phyloP scores from a whole-genome alignment of 306 rosid species.

The Trichosanthes cucumerina region DNA sequence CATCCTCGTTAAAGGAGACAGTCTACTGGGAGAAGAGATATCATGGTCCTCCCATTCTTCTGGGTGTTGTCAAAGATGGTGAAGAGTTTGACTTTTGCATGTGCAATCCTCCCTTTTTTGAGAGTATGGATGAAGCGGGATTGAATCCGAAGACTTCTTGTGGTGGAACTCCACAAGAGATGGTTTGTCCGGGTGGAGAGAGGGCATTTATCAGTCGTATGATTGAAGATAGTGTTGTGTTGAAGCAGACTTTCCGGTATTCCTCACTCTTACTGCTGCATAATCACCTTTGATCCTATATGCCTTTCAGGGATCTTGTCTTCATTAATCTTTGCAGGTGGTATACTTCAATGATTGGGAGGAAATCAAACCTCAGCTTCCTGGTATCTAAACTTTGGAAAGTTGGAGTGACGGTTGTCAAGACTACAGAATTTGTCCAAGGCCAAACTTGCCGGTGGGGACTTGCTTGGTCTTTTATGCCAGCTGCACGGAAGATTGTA shows the following conservation, averaged over 20 bases:
- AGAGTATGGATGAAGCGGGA: conserved; percentile 78
- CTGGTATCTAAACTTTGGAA: conserved; percentile 63
- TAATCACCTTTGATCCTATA: not conserved
- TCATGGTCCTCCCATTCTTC: conserved; percentile 65
- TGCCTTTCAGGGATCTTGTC: not conserved
- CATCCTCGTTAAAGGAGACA: conserved; percentile 24
- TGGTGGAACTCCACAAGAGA: conserved; percentile 71
- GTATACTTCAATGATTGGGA: conserved; percentile 82
- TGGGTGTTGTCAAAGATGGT: conserved; percentile 58
- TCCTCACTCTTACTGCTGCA: not conserved
- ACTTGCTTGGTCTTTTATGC: conserved; percentile 84
- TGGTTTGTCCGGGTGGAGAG: conserved; percentile 89
- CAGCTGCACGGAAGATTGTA: conserved; percentile 37
- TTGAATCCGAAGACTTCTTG: conserved; percentile 80
- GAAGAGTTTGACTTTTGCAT: conserved; percentile 90
- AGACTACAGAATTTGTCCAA: conserved; percentile 88
- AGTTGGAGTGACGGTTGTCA: conserved; percentile 68
- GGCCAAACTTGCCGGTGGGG: conserved; percentile 84
- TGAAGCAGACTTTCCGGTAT: conserved; percentile 60
- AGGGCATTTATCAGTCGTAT: conserved; percentile 65
- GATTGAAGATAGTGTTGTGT: conserved; percentile 55
- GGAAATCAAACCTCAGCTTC: conserved; percentile 43
- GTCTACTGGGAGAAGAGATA: conserved; percentile 23
- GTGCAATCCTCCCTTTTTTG: conserved; percentile 95
- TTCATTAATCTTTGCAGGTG: conserved; percentile 35